These are phyloP conservation scores for Apiospora sp. DNA, from an alignment of 2,329 filamentous ascomycete species.

Conservation along the genomic window DNA sequence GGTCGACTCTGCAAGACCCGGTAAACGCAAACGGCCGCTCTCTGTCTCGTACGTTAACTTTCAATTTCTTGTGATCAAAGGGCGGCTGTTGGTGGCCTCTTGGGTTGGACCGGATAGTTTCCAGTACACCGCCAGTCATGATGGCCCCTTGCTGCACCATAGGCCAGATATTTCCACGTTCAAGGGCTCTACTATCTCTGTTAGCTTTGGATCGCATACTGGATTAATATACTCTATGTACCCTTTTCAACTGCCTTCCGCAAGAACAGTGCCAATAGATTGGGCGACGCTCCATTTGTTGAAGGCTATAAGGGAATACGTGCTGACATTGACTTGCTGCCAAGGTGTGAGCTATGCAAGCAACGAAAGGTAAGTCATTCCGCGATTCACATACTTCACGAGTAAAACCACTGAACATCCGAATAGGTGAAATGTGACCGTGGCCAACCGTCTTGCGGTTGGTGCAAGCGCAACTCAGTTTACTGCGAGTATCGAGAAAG, in stretches of 20 bases:
- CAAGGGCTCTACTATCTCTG: too few species aligned
- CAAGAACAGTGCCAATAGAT: neutral
- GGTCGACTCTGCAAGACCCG: slow-evolving; percentile 49
- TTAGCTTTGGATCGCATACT: neutral
- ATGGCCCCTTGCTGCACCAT: neutral
- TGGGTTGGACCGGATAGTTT: neutral
- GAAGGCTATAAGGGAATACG: slow-evolving; percentile 34
- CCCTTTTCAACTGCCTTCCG: too few species aligned
- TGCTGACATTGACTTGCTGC: slow-evolving; percentile 46
- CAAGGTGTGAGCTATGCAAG: slow-evolving; percentile 80
- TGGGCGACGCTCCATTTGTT: neutral
- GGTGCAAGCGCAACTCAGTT: slow-evolving; percentile 70
- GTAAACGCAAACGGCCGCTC: slow-evolving; percentile 67
- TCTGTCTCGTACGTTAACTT: slow-evolving; percentile 64
- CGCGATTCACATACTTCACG: neutral
- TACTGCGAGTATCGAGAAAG: slow-evolving; percentile 73
- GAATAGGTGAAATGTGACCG: slow-evolving; percentile 76
- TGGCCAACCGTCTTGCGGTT: slow-evolving; percentile 74
- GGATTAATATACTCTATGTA: neutral
- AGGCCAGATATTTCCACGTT: neutral
- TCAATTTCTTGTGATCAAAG: slow-evolving; percentile 1
- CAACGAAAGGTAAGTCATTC: slow-evolving; percentile 67
- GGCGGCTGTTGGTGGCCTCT: neutral
- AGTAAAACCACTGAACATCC: neutral
- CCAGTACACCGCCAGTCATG: neutral